Evolutionary conservation across 768 basidiomycete genomes (phyloP).

Genomic region (Serendipita sp.): DNA sequence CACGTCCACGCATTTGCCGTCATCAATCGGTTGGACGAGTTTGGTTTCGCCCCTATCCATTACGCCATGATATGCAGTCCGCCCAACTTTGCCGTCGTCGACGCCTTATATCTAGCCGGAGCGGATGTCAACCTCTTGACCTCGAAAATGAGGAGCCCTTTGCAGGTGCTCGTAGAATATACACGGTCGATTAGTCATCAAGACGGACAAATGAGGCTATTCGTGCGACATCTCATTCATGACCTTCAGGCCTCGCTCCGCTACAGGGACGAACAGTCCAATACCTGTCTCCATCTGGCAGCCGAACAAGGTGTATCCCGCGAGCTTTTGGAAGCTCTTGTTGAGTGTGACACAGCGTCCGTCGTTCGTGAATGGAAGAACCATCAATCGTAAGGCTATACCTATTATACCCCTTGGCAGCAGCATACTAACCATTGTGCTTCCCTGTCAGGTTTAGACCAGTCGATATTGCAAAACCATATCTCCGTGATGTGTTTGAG

Average conservation of each 20-base stretch:
- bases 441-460: neutral
- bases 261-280: constrained; percentile 2
- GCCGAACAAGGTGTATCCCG: neutral
- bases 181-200: neutral
- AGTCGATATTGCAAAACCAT: constrained; percentile 3
- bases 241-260: constrained; percentile 1
- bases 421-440: neutral
- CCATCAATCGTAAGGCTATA: neutral
- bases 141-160: neutral
- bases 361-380: neutral
- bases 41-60: constrained; percentile 4
- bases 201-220: neutral
- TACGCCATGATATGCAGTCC: neutral
- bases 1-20: neutral
- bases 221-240: constrained; percentile 3
- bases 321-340: constrained; percentile 6
- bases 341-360: neutral
- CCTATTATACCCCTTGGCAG: neutral
- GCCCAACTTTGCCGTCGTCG: neutral
- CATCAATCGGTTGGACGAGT: neutral
- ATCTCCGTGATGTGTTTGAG: neutral
- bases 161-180: neutral
- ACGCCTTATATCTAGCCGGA: neutral
- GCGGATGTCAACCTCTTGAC: constrained; percentile 6
- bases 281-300: neutral